A percentile compares a stretch with the other conserved stretches of the same genome.
phyloP scores from a whole-genome alignment of 2,329 filamentous ascomycete species.

The Raffaelea deltoideospora region DNA sequence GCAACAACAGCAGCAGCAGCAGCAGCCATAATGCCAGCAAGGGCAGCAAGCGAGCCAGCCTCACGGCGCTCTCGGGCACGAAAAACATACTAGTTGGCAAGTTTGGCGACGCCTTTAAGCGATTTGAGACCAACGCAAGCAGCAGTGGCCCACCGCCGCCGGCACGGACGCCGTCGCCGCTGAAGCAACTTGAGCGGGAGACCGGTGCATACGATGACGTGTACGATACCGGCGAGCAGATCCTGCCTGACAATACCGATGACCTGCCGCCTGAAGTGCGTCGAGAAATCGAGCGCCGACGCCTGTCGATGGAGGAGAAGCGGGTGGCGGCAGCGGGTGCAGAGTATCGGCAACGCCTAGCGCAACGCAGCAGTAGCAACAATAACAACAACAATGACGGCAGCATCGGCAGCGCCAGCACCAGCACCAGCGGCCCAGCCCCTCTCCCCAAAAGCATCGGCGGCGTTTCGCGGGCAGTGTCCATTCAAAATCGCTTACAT shows the following conservation, averaged over 20 bases:
- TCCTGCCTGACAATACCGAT: constrained; percentile 49
- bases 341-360: constrained; percentile 67
- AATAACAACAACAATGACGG: no score
- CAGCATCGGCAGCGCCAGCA: constrained; percentile 11
- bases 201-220: constrained; percentile 59
- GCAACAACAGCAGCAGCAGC: constrained; percentile 21
- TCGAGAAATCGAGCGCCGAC: constrained; percentile 71
- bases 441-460: constrained; percentile 41
- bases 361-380: constrained; percentile 41
- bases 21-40: not conserved
- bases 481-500: constrained; percentile 85
- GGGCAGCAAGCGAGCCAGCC: constrained; percentile 53
- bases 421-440: constrained; percentile 22
- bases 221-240: constrained; percentile 49
- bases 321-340: constrained; percentile 79
- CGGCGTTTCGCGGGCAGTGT: constrained; percentile 53
- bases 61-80: constrained; percentile 56
- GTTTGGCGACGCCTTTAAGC: constrained; percentile 87
- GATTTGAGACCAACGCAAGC: constrained; percentile 51
- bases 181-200: constrained; percentile 37
- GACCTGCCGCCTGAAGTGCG: constrained; percentile 75
- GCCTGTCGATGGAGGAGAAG: constrained; percentile 74
- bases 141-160: constrained; percentile 13
- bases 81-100: constrained; percentile 76
- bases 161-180: constrained; percentile 31